Evolutionary conservation across 164 flowering plant genomes (phyloP).

Genomic region (Kingdonia uniflora): DNA sequence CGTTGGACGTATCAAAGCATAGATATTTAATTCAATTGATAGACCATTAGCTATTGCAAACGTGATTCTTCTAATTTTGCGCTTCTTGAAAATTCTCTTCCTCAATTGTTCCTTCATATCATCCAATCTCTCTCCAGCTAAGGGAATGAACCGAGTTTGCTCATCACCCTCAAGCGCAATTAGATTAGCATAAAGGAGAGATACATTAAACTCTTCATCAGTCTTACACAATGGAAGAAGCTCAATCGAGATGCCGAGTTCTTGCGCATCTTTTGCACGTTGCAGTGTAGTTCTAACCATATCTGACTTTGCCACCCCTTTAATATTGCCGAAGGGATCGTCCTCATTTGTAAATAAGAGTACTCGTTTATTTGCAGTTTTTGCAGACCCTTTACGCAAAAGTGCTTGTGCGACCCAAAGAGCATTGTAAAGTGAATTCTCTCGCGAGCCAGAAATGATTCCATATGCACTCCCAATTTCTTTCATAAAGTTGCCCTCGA

Average conservation of each 20-base stretch:
- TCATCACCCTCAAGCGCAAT: conserved; percentile 62
- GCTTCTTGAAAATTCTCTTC: conserved; percentile 77
- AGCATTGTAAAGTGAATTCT: conserved; percentile 87
- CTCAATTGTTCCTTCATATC: conserved; percentile 78
- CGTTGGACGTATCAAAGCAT: conserved; percentile 92
- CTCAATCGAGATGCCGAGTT: conserved; percentile 85
- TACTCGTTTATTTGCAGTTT: conserved; percentile 70
- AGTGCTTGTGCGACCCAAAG: conserved; percentile 96
- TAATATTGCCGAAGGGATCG: conserved; percentile 85
- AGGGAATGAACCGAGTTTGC: conserved; percentile 46
- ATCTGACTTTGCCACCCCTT: conserved; percentile 57
- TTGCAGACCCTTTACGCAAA: conserved; percentile 90
- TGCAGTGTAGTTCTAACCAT: conserved; percentile 88
- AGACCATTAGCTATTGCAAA: conserved; percentile 54
- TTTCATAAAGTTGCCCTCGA: conserved; percentile 70
- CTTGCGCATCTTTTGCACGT: conserved; percentile 95
- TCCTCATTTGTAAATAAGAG: conserved; percentile 89
- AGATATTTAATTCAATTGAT: conserved; percentile 74
- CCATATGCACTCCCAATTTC: conserved; percentile 80
- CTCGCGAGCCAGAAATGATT: conserved; percentile 64
- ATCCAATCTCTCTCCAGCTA: conserved; percentile 61
- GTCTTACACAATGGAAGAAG: conserved; percentile 71
- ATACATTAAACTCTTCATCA: conserved; percentile 52
- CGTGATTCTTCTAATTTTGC: conserved; percentile 56
- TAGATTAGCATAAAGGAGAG: conserved; percentile 68